A percentile compares a stretch with the other conserved stretches of the same genome.
Conservation (phyloP, 441 rosid genomes). For the Breynia disticha region DNA sequence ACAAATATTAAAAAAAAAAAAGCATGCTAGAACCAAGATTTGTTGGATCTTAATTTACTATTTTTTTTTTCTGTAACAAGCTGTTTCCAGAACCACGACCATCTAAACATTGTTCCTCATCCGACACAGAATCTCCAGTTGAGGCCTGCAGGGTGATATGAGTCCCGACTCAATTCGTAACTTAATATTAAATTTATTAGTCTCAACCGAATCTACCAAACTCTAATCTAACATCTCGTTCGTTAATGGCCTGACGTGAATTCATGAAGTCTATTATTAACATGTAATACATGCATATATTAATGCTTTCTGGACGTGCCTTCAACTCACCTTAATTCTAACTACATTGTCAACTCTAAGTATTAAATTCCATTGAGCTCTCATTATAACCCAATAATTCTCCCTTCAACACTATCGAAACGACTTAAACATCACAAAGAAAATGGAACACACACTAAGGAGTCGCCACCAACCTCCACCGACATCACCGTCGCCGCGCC, state of each 20-base stretch:
- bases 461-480: conserved; percentile 11
- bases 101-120: no score
- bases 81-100: no score
- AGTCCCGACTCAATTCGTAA: no score
- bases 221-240: no score
- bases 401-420: neutral
- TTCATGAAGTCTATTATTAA: no score
- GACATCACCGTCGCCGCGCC: conserved; percentile 23
- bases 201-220: no score
- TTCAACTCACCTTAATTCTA: neutral
- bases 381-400: neutral
- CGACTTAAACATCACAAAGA: neutral
- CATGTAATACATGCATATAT: neutral
- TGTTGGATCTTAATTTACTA: conserved; percentile 27
- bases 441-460: conserved; percentile 15
- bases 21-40: neutral
- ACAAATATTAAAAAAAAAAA: neutral
- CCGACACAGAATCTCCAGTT: no score
- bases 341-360: neutral
- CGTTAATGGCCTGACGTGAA: no score
- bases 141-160: no score
- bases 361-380: neutral
- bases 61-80: conserved; percentile 1
- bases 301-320: neutral
- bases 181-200: no score